Conservation (phyloP, 1,284 basidiomycete genomes). For the Ganoderma lingzhi region DNA sequence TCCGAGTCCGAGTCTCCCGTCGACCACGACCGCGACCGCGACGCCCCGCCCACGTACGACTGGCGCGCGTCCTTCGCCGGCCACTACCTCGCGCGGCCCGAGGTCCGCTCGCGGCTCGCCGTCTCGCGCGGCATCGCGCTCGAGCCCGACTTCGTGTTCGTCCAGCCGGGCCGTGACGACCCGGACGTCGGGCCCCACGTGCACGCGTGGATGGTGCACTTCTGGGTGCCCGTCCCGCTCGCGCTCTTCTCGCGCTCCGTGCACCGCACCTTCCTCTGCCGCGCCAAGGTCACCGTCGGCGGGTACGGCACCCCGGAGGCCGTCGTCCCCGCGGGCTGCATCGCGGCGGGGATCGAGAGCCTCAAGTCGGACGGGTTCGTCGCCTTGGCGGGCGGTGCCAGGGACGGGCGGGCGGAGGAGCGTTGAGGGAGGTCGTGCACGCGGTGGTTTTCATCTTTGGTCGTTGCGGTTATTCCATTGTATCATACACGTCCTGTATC, state of each 20-base stretch:
- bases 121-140: constrained; percentile 25
- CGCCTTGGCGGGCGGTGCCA: background rate
- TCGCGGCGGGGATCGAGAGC: constrained; percentile 24
- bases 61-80: constrained; percentile 21
- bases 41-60: constrained; percentile 14
- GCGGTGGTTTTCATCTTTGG: background rate
- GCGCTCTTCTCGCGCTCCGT: constrained; percentile 25
- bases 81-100: constrained; percentile 1
- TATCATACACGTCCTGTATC: background rate
- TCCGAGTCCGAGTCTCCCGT: background rate
- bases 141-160: constrained; percentile 22
- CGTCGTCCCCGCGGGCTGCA: constrained; percentile 16
- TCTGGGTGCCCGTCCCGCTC: constrained; percentile 36
- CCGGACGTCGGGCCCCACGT: constrained; percentile 19
- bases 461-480: background rate
- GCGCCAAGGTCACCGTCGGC: constrained; percentile 23
- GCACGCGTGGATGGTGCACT: constrained; percentile 29
- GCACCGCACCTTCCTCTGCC: constrained; percentile 27
- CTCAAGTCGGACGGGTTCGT: constrained; percentile 14
- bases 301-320: constrained; percentile 25
- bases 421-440: background rate
- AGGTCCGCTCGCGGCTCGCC: constrained; percentile 9
- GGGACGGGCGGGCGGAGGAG: background rate
- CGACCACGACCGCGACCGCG: background rate
- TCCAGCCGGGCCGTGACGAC: constrained; percentile 2